Evolutionary conservation across 371 early-diverging fungal species (phyloP).

Genomic region (Mortierella sp.): DNA sequence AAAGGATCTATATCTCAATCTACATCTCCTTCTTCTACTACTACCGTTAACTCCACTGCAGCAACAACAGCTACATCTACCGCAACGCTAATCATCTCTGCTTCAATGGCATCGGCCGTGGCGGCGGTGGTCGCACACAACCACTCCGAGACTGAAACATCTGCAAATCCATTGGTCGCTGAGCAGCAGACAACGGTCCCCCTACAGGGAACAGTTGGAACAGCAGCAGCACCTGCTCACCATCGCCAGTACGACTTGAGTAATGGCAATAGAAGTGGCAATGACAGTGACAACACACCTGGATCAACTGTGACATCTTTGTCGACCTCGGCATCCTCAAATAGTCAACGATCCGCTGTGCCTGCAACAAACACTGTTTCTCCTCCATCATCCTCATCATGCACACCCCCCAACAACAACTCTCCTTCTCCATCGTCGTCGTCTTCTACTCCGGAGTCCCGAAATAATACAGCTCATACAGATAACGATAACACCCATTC

Average conservation of each 20-base stretch:
- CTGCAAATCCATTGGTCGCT: constrained; percentile 10
- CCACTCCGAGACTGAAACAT: constrained; percentile 14
- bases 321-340: constrained; percentile 19
- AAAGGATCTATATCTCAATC: no score
- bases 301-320: background rate
- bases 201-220: no score
- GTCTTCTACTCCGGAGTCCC: no score
- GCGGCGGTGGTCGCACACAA: constrained; percentile 11
- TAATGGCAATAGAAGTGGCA: no score
- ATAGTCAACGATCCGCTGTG: constrained; percentile 4
- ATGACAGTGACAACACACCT: no score
- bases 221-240: no score
- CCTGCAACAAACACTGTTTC: background rate
- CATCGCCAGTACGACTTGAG: no score
- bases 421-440: no score
- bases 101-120: background rate
- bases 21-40: no score
- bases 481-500: background rate
- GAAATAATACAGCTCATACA: no score
- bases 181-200: constrained; percentile 16
- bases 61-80: background rate
- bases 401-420: no score
- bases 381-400: background rate
- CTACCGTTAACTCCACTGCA: background rate
- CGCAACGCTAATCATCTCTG: background rate